Conservation (phyloP, 129 eudicot species). For the Rutidosis leptorrhynchoides region DNA sequence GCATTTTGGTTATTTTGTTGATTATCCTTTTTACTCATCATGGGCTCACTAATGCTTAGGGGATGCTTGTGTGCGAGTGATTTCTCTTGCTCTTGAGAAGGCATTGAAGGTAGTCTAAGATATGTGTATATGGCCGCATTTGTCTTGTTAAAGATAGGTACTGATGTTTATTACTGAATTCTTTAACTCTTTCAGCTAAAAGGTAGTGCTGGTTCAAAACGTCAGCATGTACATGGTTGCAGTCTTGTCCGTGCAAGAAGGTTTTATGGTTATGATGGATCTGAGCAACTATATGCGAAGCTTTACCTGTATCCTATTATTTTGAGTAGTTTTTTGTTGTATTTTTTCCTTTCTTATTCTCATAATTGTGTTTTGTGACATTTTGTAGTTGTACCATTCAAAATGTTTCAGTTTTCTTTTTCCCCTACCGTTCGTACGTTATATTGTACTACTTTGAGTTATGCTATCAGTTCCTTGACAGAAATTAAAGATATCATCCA, state of each 20-base stretch:
- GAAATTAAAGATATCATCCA: constrained; percentile 70
- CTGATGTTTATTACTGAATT: constrained; percentile 2
- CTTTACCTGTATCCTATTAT: constrained; percentile 77
- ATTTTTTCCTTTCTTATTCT: background rate
- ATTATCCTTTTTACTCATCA: constrained; percentile 9
- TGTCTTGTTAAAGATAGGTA: constrained; percentile 11
- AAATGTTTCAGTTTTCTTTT: background rate
- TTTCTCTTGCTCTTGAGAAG: constrained; percentile 77
- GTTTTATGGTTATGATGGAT: constrained; percentile 84
- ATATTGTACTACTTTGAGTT: constrained; percentile 19
- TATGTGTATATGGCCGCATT: constrained; percentile 11
- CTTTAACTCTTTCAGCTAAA: constrained; percentile 53
- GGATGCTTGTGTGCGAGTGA: constrained; percentile 42
- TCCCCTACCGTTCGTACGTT: background rate
- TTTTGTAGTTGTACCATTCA: background rate
- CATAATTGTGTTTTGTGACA: background rate
- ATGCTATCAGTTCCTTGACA: constrained; percentile 54
- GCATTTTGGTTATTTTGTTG: background rate
- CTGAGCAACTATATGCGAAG: constrained; percentile 81
- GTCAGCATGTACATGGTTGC: constrained; percentile 97
- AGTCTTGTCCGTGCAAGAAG: constrained; percentile 77
- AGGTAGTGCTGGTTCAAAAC: constrained; percentile 83
- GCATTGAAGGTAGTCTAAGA: constrained; percentile 65
- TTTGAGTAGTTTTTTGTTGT: background rate
- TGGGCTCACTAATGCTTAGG: constrained; percentile 33